Evolutionary conservation across 106 monocot species (phyloP).

Genomic region (Xerophyta viscosa): DNA sequence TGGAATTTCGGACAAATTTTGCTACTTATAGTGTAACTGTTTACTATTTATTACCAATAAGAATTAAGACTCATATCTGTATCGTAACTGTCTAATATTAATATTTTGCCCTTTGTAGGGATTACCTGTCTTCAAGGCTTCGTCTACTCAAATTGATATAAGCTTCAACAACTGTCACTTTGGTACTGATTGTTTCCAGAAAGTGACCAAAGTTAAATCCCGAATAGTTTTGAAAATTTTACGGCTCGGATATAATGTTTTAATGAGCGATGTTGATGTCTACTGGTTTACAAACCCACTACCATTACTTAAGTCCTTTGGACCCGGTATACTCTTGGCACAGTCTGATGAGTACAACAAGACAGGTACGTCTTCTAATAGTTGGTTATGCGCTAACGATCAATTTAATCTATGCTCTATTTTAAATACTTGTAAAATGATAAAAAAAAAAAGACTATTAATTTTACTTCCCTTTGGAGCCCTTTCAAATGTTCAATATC

Average conservation of each 20-base stretch:
- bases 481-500: no score
- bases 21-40: no score
- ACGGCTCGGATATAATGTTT: conserved; percentile 73
- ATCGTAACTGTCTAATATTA: no score
- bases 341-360: conserved; percentile 91
- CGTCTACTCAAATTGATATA: conserved; percentile 54
- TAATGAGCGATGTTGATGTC: conserved; percentile 91
- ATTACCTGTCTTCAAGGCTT: conserved; percentile 78
- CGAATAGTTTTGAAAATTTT: conserved; percentile 79
- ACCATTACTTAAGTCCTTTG: conserved; percentile 60
- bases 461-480: no score
- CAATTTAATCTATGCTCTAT: no score
- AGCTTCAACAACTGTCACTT: conserved; percentile 86
- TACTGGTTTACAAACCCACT: conserved; percentile 95
- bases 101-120: no score
- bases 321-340: conserved; percentile 52
- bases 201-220: conserved; percentile 95
- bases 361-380: conserved; percentile 52
- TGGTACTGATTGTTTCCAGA: conserved; percentile 82
- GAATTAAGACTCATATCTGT: no score
- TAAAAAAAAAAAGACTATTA: no score
- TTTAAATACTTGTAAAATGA: no score
- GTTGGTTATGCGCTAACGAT: no score
- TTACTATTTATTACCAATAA: no score
- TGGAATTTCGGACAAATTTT: no score